Evolutionary conservation across 2,329 filamentous ascomycete species (phyloP), one percentile per base, ranked within the genome.

Genomic region (Myriosclerotinia curreyana): DNA sequence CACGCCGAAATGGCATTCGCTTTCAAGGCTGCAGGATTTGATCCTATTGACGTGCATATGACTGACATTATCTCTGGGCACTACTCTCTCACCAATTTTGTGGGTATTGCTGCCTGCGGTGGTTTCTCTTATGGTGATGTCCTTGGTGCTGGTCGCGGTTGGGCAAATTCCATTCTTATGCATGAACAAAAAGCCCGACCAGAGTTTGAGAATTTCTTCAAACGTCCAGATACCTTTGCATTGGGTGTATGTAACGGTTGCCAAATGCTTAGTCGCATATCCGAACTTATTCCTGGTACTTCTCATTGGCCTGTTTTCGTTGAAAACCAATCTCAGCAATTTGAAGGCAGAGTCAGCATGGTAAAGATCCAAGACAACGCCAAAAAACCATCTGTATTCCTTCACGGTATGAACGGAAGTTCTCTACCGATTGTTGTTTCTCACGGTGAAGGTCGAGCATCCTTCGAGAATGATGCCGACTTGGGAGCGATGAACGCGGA

Each of bases 1-100:
- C 86, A 97, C 72, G 88, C 92, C n/a, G 95, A 99, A 77, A 96
- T 99, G 91, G 95, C 95, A 0, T 98, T 96, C 74, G 92, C 93
- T 56, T 98, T 98, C 82, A 87, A 89, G 69, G 87, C 87, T 44
- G 94, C 95, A 51, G 94, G 94, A 46, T 98, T 98, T 79, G 88
- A 92, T 58, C 86, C 93, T 17, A 85, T 98, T 54, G 94, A 99
- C 74, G 89, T 98, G 1, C 94, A 97, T 81, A 98, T 99, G 95
- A 95, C 90, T 4, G 94, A 98, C 72, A 87, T 98, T 64, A 86
- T 91, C 31, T 86, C 86, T 14, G 89, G 90, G 20, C 86, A 91
- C 67, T 63, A 63, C 34, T 92, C 91, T 0, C 86, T 99, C 11
- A 83, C 87, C 49, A 88, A 87, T 68, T 97, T 97, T 76, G 87